Percentiles rank a stretch among this genome's conserved stretches.
These are phyloP conservation scores for Pythium sp. DNA, from an alignment of 352 stramenopile species.

Conservation along the genomic window DNA sequence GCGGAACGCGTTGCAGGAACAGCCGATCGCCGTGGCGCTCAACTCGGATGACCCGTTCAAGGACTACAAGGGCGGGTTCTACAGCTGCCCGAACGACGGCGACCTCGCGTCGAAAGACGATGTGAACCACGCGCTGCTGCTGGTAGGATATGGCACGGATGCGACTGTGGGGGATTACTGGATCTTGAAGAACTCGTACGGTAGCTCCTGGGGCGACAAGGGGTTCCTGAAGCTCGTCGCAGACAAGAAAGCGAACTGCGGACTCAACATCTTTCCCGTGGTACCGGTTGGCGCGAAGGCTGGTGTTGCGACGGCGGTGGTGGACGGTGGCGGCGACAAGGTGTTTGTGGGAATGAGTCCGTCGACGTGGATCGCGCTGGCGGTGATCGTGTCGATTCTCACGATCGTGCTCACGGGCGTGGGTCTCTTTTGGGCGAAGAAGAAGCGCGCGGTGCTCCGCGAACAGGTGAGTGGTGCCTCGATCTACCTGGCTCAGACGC, in stretches of 20 bases:
- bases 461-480: constrained; percentile 39
- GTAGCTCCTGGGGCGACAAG: constrained; percentile 55
- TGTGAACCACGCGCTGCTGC: constrained; percentile 72
- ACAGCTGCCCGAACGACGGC: constrained; percentile 66
- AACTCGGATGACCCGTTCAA: constrained; percentile 73
- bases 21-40: constrained; percentile 75
- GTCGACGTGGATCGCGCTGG: constrained; percentile 56
- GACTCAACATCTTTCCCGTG: constrained; percentile 77
- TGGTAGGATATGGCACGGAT: constrained; percentile 75
- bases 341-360: constrained; percentile 56
- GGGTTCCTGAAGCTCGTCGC: constrained; percentile 68
- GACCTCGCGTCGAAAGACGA: constrained; percentile 59
- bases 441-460: constrained; percentile 42
- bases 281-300: constrained; percentile 56
- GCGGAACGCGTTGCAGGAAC: constrained; percentile 45
- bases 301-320: constrained; percentile 30
- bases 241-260: constrained; percentile 74
- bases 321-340: constrained; percentile 66
- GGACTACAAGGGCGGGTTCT: constrained; percentile 66
- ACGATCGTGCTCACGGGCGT: constrained; percentile 51
- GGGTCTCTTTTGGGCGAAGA: constrained; percentile 45
- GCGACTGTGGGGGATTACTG: constrained; percentile 60
- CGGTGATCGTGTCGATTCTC: constrained; percentile 40
- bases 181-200: constrained; percentile 85
- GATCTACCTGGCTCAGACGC: constrained; percentile 33